These are phyloP conservation scores for Arachis hypogaea DNA, from an alignment of 306 rosid genomes.

Conservation along the genomic window DNA sequence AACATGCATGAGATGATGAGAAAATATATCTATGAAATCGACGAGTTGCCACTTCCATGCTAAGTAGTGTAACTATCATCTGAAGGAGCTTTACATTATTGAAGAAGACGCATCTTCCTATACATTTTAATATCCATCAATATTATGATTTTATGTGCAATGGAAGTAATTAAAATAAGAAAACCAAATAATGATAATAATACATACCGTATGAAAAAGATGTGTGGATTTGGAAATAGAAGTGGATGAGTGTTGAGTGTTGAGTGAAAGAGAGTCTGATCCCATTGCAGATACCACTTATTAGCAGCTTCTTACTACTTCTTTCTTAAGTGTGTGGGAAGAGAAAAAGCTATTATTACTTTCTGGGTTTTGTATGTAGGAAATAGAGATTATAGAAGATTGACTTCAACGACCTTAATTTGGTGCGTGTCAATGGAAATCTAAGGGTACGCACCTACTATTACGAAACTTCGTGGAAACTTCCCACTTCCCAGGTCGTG, in stretches of 20 bases:
- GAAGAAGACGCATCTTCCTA: not conserved
- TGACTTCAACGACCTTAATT: constrained; percentile 16
- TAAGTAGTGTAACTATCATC: not conserved
- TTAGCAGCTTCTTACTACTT: not conserved
- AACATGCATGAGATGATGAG: not conserved
- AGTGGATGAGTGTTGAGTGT: not conserved
- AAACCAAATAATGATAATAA: not conserved
- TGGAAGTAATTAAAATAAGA: not conserved
- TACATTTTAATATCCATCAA: too few relatives aligned
- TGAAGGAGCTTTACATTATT: not conserved
- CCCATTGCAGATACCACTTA: not conserved
- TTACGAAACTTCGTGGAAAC: constrained; percentile 35
- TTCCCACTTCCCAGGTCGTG: constrained; percentile 17
- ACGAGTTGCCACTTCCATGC: not conserved
- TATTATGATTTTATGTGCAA: too few relatives aligned
- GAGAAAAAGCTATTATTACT: too few relatives aligned
- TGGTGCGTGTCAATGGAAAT: too few relatives aligned
- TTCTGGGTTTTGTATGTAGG: not conserved
- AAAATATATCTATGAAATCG: not conserved
- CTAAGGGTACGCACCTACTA: not conserved
- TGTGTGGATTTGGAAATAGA: not conserved
- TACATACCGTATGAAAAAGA: constrained; percentile 21
- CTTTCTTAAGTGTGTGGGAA: not conserved
- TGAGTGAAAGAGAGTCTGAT: not conserved
- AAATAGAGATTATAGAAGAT: not conserved